A percentile compares a stretch with the other conserved stretches of the same genome.
Evolutionary conservation across 352 stramenopile genomes (phyloP).

Genomic region (Lagenidium giganteum): DNA sequence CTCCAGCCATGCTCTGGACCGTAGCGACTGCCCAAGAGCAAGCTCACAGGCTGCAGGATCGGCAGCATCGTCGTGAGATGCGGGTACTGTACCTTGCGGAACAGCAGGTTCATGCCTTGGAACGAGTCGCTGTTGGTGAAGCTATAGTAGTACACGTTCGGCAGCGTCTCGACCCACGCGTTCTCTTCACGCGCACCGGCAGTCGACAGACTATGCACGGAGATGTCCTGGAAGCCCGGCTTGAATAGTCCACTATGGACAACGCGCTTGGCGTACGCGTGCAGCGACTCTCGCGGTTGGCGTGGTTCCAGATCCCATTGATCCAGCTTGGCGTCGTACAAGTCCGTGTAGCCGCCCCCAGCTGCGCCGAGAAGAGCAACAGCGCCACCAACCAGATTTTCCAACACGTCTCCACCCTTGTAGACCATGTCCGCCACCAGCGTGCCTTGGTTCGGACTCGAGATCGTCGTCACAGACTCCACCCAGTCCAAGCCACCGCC

Average conservation of each 20-base stretch:
- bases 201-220: constrained; percentile 41
- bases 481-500: constrained; percentile 9
- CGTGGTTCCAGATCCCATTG: constrained; percentile 37
- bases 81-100: constrained; percentile 37
- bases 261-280: constrained; percentile 31
- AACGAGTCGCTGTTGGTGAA: constrained; percentile 20
- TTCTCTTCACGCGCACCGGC: constrained; percentile 39
- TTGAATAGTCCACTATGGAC: constrained; percentile 33
- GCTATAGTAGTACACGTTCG: neutral
- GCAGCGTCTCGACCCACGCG: constrained; percentile 27
- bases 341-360: constrained; percentile 1
- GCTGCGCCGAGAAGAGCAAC: no score
- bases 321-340: constrained; percentile 50
- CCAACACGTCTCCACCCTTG: neutral
- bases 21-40: constrained; percentile 36
- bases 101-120: constrained; percentile 23
- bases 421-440: constrained; percentile 3
- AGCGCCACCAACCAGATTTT: no score
- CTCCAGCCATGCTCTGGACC: constrained; percentile 23
- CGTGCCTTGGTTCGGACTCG: constrained; percentile 9
- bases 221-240: constrained; percentile 34
- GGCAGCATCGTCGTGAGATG: constrained; percentile 47
- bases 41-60: constrained; percentile 26
- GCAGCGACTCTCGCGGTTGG: constrained; percentile 18
- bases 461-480: constrained; percentile 11